Evolutionary conservation across 805 yeast genomes (phyloP).

Genomic region (Nakazawaea sp.): DNA sequence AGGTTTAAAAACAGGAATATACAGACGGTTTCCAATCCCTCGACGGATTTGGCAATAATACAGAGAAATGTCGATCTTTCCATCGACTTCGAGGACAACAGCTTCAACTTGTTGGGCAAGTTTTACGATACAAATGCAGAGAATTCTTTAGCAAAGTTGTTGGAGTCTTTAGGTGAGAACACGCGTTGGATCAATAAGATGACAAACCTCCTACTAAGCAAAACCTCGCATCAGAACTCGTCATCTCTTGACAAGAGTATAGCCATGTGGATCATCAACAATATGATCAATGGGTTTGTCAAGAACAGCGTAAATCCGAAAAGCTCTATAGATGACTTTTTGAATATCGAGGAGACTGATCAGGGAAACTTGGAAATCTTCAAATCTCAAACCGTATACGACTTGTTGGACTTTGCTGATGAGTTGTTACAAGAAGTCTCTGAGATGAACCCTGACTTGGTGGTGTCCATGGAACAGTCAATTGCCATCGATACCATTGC

Average conservation of each 20-base stretch:
- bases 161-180: conserved; percentile 2
- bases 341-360: conserved; percentile 10
- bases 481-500: conserved; percentile 40
- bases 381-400: conserved; percentile 19
- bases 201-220: not conserved
- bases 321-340: too few relatives aligned
- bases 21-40: not conserved
- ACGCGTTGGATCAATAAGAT: not conserved
- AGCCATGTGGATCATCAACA: conserved; percentile 32
- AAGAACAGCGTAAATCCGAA: too few relatives aligned
- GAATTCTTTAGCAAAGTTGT: conserved; percentile 10
- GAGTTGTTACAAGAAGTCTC: conserved; percentile 31
- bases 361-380: conserved; percentile 11
- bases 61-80: not conserved
- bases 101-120: too few relatives aligned
- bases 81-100: too few relatives aligned
- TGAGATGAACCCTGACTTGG: conserved; percentile 6
- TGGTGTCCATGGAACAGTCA: conserved; percentile 23
- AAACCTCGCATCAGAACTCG: not conserved
- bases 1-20: conserved; percentile 6
- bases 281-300: conserved; percentile 20
- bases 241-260: conserved; percentile 17
- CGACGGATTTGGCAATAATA: not conserved
- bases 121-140: conserved; percentile 19
- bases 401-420: conserved; percentile 32